phyloP scores from a whole-genome alignment of 2,329 filamentous ascomycete species.

The Phaeosphaeriaceae sp. region DNA sequence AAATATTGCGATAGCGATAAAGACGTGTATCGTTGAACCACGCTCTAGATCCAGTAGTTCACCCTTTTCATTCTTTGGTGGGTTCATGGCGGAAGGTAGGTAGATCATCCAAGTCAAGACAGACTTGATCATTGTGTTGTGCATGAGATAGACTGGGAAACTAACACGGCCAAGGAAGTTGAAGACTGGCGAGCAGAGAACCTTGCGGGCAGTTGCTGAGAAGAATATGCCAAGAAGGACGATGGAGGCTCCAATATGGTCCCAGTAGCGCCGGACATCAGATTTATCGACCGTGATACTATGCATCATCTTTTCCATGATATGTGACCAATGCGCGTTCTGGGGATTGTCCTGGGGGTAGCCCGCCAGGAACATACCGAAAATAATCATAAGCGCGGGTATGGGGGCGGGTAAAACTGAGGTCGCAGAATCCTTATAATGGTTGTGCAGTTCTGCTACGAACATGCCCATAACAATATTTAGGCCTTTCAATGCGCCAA shows the following conservation, averaged over 20 bases:
- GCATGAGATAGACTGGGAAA: slow-evolving; percentile 69
- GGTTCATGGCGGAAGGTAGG: slow-evolving; percentile 47
- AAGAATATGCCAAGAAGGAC: slow-evolving; percentile 61
- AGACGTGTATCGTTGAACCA: slow-evolving; percentile 38
- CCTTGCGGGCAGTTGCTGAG: slow-evolving; percentile 57
- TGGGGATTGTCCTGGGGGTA: slow-evolving; percentile 64
- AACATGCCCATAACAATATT: slow-evolving; percentile 69
- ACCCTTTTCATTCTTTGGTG: slow-evolving; percentile 43
- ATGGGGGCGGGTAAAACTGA: slow-evolving; percentile 57
- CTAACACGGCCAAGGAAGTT: slow-evolving; percentile 69
- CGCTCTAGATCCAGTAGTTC: slow-evolving; percentile 44
- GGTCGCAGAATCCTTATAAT: slow-evolving; percentile 57
- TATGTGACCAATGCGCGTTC: slow-evolving; percentile 61
- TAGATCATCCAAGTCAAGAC: slow-evolving; percentile 67
- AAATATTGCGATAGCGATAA: slow-evolving; percentile 43
- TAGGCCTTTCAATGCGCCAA: slow-evolving; percentile 52
- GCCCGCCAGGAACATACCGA: slow-evolving; percentile 65
- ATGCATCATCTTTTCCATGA: slow-evolving; percentile 52
- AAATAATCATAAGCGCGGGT: slow-evolving; percentile 57
- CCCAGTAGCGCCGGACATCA: slow-evolving; percentile 59
- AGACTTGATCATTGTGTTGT: slow-evolving; percentile 66
- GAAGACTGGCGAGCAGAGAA: slow-evolving; percentile 62
- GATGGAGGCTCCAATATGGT: slow-evolving; percentile 57
- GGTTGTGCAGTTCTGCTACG: slow-evolving; percentile 64
- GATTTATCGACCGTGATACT: slow-evolving; percentile 56